Conservation (phyloP, 495 filamentous ascomycete genomes). For the Haplographium delicatum region DNA sequence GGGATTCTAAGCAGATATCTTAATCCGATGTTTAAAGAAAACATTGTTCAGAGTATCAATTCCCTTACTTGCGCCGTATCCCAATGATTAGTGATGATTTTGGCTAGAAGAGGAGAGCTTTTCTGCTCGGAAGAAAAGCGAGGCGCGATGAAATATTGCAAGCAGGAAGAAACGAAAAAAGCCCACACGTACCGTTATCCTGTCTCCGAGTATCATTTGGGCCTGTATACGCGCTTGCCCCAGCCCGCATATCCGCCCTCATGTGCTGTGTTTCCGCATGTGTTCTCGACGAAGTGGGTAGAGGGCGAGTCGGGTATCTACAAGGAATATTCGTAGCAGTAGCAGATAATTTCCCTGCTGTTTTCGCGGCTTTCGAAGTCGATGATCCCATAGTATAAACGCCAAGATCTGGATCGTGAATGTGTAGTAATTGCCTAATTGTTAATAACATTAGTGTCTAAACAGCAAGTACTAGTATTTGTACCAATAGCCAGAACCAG, state of each 20-base stretch:
- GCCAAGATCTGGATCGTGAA: neutral
- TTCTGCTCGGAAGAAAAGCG: too few relatives aligned
- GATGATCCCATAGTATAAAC: constrained; percentile 51
- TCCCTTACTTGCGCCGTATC: too few relatives aligned
- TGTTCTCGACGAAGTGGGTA: constrained; percentile 22
- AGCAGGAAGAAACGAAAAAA: neutral
- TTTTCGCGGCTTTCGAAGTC: constrained; percentile 54
- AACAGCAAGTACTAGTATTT: too few relatives aligned
- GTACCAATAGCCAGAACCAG: too few relatives aligned
- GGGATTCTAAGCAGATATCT: too few relatives aligned
- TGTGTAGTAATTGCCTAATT: too few relatives aligned
- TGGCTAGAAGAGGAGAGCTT: too few relatives aligned
- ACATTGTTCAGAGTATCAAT: too few relatives aligned
- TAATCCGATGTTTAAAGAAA: too few relatives aligned
- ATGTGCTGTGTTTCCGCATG: constrained; percentile 15
- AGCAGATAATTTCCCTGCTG: constrained; percentile 44
- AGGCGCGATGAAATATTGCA: neutral
- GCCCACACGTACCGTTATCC: neutral
- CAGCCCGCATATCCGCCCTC: constrained; percentile 12
- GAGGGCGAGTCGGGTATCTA: constrained; percentile 24
- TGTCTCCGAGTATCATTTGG: constrained; percentile 28
- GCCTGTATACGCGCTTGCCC: constrained; percentile 17
- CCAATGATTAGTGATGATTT: too few relatives aligned
- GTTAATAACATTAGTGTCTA: too few relatives aligned
- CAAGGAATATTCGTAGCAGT: constrained; percentile 29